Conservation (phyloP, 768 basidiomycete genomes). For the Lactarius vividus region DNA sequence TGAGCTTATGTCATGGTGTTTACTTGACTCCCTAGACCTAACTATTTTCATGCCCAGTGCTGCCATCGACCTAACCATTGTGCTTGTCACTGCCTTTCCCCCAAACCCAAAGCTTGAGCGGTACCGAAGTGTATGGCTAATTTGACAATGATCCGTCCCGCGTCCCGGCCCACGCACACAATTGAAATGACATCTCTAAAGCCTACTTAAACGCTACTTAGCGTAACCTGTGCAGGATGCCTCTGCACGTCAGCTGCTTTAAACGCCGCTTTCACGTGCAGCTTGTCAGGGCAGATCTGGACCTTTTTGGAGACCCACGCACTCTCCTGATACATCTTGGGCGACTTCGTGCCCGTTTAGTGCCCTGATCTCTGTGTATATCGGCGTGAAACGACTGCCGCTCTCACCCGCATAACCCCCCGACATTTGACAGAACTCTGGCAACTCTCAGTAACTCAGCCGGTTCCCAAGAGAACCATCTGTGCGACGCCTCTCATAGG, state of each 20-base stretch:
- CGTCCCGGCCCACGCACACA: background rate
- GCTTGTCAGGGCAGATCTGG: background rate
- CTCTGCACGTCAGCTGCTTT: background rate
- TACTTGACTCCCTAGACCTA: background rate
- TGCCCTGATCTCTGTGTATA: background rate
- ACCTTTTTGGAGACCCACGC: background rate
- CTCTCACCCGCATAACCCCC: background rate
- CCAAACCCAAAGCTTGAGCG: background rate
- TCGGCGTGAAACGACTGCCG: background rate
- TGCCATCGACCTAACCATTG: background rate
- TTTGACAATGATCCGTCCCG: background rate
- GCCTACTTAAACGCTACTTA: conserved; percentile 1
- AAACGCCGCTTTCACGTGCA: background rate
- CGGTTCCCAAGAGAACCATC: background rate
- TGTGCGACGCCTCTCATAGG: background rate
- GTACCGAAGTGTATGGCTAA: background rate
- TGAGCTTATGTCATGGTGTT: background rate
- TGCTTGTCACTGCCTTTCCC: background rate
- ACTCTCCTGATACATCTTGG: background rate
- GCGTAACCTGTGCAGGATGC: background rate
- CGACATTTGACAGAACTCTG: background rate
- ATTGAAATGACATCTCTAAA: background rate
- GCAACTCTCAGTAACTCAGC: background rate
- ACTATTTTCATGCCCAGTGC: background rate
- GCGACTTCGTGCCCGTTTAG: background rate